A percentile compares a stretch with the other conserved stretches of the same genome.
Evolutionary conservation across 2,329 filamentous ascomycete species (phyloP).

Genomic region (Knoxdaviesia proteae): DNA sequence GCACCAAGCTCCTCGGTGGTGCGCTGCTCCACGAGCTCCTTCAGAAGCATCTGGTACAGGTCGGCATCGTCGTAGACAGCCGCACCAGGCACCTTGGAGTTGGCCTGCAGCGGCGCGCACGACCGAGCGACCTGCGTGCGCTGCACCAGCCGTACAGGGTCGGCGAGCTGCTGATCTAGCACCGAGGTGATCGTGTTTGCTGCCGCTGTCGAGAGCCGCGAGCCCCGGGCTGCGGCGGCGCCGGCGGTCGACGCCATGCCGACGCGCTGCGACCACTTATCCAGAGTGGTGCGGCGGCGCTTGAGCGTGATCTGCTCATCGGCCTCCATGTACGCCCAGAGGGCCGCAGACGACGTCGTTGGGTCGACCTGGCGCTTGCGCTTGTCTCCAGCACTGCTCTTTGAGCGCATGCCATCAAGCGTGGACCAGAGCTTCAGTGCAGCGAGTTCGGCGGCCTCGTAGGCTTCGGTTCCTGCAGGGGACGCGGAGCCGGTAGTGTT

Average conservation of each 20-base stretch:
- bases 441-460: slow-evolving; percentile 61
- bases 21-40: slow-evolving; percentile 81
- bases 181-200: slow-evolving; percentile 39
- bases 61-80: slow-evolving; percentile 79
- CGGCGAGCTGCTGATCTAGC: slow-evolving; percentile 46
- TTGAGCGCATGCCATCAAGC: slow-evolving; percentile 43
- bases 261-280: slow-evolving; percentile 74
- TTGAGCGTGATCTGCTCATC: slow-evolving; percentile 38
- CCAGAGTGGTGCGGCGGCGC: slow-evolving; percentile 50
- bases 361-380: slow-evolving; percentile 32
- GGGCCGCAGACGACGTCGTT: slow-evolving; percentile 37
- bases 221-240: slow-evolving; percentile 4
- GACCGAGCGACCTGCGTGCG: slow-evolving; percentile 53
- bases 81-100: slow-evolving; percentile 34
- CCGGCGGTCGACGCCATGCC: slow-evolving; percentile 25
- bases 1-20: slow-evolving; percentile 42
- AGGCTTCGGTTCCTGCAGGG: slow-evolving; percentile 18
- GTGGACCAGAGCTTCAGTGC: slow-evolving; percentile 72
- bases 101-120: slow-evolving; percentile 51
- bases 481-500: slow-evolving; percentile 17
- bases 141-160: slow-evolving; percentile 45
- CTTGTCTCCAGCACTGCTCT: slow-evolving; percentile 31
- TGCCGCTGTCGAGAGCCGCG: slow-evolving; percentile 12
- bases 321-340: slow-evolving; percentile 52
- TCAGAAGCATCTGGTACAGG: slow-evolving; percentile 84